phyloP scores from a whole-genome alignment of 2,329 filamentous ascomycete species.

The Metarhizium humberi region DNA sequence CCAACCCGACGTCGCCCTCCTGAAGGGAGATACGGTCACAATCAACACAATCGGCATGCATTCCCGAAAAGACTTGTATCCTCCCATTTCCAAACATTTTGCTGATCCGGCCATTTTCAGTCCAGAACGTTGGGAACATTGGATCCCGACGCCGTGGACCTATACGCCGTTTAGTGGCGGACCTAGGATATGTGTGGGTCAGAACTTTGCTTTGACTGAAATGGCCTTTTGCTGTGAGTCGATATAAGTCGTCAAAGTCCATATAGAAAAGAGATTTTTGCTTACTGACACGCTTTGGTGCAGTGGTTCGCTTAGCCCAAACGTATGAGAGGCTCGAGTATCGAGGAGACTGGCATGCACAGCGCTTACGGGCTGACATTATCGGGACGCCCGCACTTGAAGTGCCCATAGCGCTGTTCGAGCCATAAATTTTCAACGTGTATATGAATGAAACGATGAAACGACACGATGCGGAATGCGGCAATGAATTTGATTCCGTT shows the following conservation, averaged over 20 bases:
- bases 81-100: conserved; percentile 26
- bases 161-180: conserved; percentile 45
- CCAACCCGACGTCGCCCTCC: conserved; percentile 30
- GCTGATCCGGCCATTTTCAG: conserved; percentile 30
- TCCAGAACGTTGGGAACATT: conserved; percentile 42
- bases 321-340: conserved; percentile 46
- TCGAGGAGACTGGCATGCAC: conserved; percentile 31
- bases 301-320: conserved; percentile 43
- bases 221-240: conserved; percentile 39
- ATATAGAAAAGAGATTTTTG: neutral
- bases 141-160: conserved; percentile 42
- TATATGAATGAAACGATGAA: neutral
- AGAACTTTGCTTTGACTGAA: conserved; percentile 50
- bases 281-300: conserved; percentile 16
- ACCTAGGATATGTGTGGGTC: conserved; percentile 44
- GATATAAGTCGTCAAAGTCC: neutral
- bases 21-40: conserved; percentile 34
- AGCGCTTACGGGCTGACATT: conserved; percentile 30
- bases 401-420: conserved; percentile 27
- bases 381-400: conserved; percentile 31
- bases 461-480: neutral
- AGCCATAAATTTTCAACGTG: conserved; percentile 8
- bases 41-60: conserved; percentile 45
- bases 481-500: neutral
- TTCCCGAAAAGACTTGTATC: conserved; percentile 37